Percentiles rank a stretch among this genome's conserved stretches.
Conservation (phyloP, 441 rosid species). For the Pelargonium australe region DNA sequence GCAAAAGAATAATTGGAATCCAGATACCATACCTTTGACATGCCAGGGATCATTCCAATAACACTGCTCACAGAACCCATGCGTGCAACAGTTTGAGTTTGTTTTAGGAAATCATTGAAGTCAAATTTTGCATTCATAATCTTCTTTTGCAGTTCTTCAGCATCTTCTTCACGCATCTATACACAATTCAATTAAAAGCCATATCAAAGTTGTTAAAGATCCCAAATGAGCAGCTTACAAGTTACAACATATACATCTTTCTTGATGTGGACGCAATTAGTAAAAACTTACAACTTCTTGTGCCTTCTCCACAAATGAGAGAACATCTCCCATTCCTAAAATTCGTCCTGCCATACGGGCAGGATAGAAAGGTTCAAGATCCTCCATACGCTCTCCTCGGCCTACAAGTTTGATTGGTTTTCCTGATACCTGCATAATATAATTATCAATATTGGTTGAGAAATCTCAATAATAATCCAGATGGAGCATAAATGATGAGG, state of each 20-base stretch:
- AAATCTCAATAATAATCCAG: background rate
- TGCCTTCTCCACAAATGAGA: constrained; percentile 95
- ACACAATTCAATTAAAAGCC: constrained; percentile 17
- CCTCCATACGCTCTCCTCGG: constrained; percentile 96
- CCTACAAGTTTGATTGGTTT: constrained; percentile 96
- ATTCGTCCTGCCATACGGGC: constrained; percentile 97
- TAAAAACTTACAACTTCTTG: constrained; percentile 78
- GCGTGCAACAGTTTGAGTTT: constrained; percentile 90
- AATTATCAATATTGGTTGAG: constrained; percentile 9
- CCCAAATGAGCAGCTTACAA: background rate
- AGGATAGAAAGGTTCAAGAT: constrained; percentile 98
- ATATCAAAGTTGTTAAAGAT: background rate
- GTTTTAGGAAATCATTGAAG: constrained; percentile 94
- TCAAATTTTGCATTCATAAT: constrained; percentile 96
- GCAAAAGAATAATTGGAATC: constrained; percentile 15
- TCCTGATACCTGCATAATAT: constrained; percentile 70
- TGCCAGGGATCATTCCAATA: constrained; percentile 96
- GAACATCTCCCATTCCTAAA: constrained; percentile 98
- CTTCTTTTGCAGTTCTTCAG: constrained; percentile 94
- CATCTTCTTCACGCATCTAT: constrained; percentile 96
- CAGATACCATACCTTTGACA: constrained; percentile 62
- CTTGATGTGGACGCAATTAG: constrained; percentile 9
- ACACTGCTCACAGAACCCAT: constrained; percentile 97
- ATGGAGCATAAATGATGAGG: background rate
- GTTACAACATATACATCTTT: background rate